Conservation (phyloP, 1,284 basidiomycete species). For the Fomes fomentarius region DNA sequence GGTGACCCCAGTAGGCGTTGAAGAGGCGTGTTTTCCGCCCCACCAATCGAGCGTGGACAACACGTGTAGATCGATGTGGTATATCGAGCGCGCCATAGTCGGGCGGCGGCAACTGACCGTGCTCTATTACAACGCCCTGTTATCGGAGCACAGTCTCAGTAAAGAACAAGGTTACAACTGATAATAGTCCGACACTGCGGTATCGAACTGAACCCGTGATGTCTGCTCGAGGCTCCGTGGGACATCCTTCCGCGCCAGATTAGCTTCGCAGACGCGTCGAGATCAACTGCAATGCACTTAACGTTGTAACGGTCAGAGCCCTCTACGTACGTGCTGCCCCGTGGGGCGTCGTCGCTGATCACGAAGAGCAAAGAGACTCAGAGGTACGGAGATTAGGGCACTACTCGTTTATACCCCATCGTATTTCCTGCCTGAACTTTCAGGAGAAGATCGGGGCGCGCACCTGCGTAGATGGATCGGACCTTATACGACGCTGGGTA, state of each 20-base stretch:
- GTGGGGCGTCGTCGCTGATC: too few relatives aligned
- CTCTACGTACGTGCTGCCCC: background rate
- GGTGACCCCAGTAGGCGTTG: constrained; percentile 21
- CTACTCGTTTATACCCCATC: too few relatives aligned
- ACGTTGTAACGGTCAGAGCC: background rate
- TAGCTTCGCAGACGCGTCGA: background rate
- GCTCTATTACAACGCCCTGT: background rate
- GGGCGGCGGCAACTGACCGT: constrained; percentile 10
- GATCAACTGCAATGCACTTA: background rate
- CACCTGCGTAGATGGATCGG: background rate
- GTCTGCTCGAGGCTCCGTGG: background rate
- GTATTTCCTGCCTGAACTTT: background rate
- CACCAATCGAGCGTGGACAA: constrained; percentile 21
- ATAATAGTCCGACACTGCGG: background rate
- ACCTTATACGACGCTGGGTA: background rate
- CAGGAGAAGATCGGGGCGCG: background rate
- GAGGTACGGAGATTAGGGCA: background rate
- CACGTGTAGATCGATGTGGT: constrained; percentile 28
- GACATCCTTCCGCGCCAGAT: background rate
- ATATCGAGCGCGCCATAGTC: constrained; percentile 9
- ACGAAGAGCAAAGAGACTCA: background rate
- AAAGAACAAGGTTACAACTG: constrained; percentile 4
- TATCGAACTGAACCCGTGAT: constrained; percentile 1
- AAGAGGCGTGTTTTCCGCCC: constrained; percentile 26
- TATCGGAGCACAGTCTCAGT: background rate